Evolutionary conservation across 2,329 filamentous ascomycete genomes (phyloP), one percentile per base, ranked within the genome.

Genomic region (Apiospora pterosperma): DNA sequence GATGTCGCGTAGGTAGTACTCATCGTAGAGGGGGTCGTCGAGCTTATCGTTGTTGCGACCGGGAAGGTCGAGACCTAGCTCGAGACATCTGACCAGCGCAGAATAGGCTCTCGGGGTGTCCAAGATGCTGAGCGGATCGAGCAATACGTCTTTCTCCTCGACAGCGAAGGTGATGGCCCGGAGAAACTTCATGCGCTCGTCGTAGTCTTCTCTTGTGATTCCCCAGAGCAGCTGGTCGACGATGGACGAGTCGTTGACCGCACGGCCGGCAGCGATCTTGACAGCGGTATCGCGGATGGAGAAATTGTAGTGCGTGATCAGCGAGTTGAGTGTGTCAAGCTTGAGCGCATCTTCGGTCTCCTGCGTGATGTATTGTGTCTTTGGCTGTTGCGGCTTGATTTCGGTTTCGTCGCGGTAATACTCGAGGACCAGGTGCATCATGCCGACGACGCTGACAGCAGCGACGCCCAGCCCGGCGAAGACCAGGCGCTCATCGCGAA

Each of bases 321-420:
- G 82, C 68, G 87, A 90, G 62, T 88, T 81, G 11, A 94, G 80
- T 0, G 91, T 93, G 48, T 84, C 81, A 12, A 88, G 73, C 65
- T 88, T 85, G 48, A 93, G 81, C 2, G 90, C 85, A 72, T 93
- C 90, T 72, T 93, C 90, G 2, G 90, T 92, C 28, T 90, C 88
- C 74, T 93, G 89, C 16, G 88, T 91, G 68, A 92, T 91, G 74
- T 92, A 91, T 69, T 90, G 86, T 61, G 90, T 86, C 74, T 90
- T 89, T 39, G 88, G 88, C 66, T 88, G 85, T 41, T 81, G 74
- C 39, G 87, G 84, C 66, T 87, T 87, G 72, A 96, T 86, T 75
- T 89, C 84, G 68, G 90, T 90, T 62, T 89, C 82, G 70, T 88
- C 82, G 68, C 88, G 84, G 69, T 90, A 86, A 63, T 84, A 78